These are phyloP conservation scores for Phytophthora fragariae DNA, from an alignment of 352 stramenopile species.

Conservation along the genomic window DNA sequence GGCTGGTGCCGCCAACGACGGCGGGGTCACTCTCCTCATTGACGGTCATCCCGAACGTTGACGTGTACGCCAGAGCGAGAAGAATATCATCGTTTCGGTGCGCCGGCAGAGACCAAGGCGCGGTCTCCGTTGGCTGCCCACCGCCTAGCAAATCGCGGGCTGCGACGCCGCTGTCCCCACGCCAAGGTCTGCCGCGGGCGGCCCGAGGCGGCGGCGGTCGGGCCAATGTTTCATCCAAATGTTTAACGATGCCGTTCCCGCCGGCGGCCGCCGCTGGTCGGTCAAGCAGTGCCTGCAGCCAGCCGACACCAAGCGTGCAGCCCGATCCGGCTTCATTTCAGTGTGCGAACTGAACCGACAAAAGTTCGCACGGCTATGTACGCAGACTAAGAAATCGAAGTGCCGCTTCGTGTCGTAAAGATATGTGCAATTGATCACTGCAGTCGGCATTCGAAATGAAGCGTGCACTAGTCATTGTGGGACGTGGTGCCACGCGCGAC, in stretches of 20 bases:
- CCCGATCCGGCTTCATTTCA: slow-evolving; percentile 38
- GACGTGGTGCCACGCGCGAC: background rate
- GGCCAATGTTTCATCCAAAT: background rate
- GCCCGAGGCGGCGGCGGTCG: background rate
- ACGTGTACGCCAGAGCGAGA: background rate
- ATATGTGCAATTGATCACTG: no score
- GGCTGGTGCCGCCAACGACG: background rate
- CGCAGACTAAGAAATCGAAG: slow-evolving; percentile 2
- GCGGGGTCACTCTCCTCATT: slow-evolving; percentile 4
- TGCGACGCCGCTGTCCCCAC: background rate
- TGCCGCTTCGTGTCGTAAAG: background rate
- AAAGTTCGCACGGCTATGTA: background rate
- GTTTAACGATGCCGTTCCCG: background rate
- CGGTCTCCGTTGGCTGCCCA: background rate
- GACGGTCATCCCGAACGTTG: slow-evolving; percentile 8
- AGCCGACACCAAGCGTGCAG: background rate
- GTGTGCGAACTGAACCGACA: slow-evolving; percentile 12
- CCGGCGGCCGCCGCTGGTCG: background rate
- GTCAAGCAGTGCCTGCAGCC: no score
- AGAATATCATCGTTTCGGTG: background rate
- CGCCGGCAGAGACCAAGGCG: background rate
- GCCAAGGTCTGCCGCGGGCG: background rate
- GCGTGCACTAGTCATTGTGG: background rate
- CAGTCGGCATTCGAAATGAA: no score
- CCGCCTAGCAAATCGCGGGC: background rate